Evolutionary conservation across 371 early-diverging fungal species (phyloP), one percentile per base, ranked within the genome.

Genomic region (Mucor plumbeus): DNA sequence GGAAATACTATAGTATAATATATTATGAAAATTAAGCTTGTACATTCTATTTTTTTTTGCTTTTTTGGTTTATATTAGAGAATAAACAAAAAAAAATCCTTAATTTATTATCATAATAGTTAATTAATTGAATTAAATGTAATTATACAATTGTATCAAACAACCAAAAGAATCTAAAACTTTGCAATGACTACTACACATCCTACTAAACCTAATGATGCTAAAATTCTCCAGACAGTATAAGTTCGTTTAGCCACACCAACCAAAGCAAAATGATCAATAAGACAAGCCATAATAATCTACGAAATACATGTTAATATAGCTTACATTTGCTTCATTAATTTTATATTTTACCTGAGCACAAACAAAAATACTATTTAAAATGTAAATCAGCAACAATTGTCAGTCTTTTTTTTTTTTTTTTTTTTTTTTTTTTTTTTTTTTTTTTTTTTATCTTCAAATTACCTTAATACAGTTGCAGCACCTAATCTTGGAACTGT

Each of bases 181-280:
- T 47, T 67, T 54, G 81, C 78, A 48, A 85, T 83, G 38, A 82
- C 71, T 33, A 73, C 80, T 7, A 85, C 83, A 50, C 82, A 83
- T 41, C 75, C 77, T 17, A 85, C 70, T 34, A 87, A 67, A 9
- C 84, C 87, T 44, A 83, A 38, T 33, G 82, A 82, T 15, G 81
- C 85, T 26, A 87, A 44, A 8, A 81, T 77, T 36, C 85, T 79
- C 85, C 85, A 85, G 13, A 78, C 31, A 34, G 81, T 80, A 44
- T 73, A 85, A 8, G 71, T 63, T 34, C 82, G 69, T 64, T 77
- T 71, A 14, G 66, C 59, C 36, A 81, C 72, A 7, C 80, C 86
- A 26, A 83, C 72, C 43, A 84, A 34, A 4, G 71, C 71, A 66
- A 81, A 85, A 50, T 82, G 70, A 64, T 85, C 83, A 58, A 84